Conservation (phyloP, 2,329 filamentous ascomycete species). For the Podosphaera aphanis region DNA sequence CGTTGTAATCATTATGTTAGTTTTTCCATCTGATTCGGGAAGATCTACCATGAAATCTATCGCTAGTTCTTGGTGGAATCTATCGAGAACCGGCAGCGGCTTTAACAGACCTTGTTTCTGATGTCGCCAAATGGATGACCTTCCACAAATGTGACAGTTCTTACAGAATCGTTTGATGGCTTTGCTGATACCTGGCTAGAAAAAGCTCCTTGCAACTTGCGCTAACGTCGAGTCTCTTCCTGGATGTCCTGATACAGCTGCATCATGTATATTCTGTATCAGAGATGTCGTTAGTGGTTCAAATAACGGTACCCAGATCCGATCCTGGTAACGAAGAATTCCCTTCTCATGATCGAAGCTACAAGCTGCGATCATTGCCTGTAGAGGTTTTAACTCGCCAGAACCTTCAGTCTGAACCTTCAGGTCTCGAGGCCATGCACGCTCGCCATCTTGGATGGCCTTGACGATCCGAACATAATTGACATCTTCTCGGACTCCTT, state of each 20-base stretch:
- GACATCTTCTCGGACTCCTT: no score
- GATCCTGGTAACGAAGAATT: background rate
- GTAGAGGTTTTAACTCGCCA: no score
- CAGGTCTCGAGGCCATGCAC: background rate
- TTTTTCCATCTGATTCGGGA: background rate
- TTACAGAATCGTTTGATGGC: background rate
- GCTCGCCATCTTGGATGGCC: background rate
- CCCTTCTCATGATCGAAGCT: background rate
- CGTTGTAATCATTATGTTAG: background rate
- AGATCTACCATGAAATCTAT: constrained; percentile 1
- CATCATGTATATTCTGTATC: background rate
- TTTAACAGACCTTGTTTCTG: background rate
- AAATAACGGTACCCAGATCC: background rate
- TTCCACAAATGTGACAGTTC: background rate
- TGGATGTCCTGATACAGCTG: no score
- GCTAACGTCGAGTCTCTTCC: background rate
- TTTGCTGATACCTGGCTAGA: constrained; percentile 1
- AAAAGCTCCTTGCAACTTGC: background rate
- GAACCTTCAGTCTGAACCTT: background rate
- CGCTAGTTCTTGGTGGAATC: no score
- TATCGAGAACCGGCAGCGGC: background rate
- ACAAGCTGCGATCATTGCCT: no score
- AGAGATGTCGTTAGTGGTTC: background rate
- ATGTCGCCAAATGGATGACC: background rate
- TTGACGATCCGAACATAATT: no score